Evolutionary conservation across 345 rosid species (phyloP), one percentile per base, ranked within the genome.

Genomic region (Stellera chamaejasme): DNA sequence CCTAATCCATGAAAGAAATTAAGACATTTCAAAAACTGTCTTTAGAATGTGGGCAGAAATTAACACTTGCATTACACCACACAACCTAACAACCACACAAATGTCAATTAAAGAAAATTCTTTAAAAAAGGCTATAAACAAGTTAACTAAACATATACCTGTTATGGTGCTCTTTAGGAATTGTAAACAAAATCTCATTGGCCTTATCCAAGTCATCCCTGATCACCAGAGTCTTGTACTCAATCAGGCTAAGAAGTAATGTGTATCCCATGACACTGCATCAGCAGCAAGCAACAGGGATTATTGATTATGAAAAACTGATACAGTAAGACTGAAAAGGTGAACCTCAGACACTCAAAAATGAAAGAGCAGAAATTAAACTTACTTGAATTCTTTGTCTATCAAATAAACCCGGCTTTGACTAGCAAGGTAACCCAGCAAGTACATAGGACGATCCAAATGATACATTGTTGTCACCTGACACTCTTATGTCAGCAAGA

Each of bases 361-460:
- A 32, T 48, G 50, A 48, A 3, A 60, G 54, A 58, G 19, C 42
- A 13, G 48, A 43, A 49, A 49, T 6, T 23, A 61, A 14, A 74
- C 96, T 70, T 80, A 94, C 99, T 85, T 94, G 69, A 94, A 94
- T 74, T 94, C 99, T 72, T 94, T 94, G 84, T 94, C 99, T 26
- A 94, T 89, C 58, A 94, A 76, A 74, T 87, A 94, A 48, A 94
- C 99, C 55, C 97, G 87, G 72, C 97, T 94, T 79, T 94, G 99
- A 77, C 63, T 83, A 5, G 97, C 96, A 68, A 94, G 95, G 75
- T 94, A 94, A 12, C 97, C 97, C 81, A 94, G 72, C 78, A 94
- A 74, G 77, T 94, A 94, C 97, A 94, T 94, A 26, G 99, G 99
- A 36, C 97, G 96, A 69, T 94, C 99, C 89, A 94, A 78, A 77